phyloP scores from a whole-genome alignment of 768 basidiomycete genomes.

The Boletus barrowsii region DNA sequence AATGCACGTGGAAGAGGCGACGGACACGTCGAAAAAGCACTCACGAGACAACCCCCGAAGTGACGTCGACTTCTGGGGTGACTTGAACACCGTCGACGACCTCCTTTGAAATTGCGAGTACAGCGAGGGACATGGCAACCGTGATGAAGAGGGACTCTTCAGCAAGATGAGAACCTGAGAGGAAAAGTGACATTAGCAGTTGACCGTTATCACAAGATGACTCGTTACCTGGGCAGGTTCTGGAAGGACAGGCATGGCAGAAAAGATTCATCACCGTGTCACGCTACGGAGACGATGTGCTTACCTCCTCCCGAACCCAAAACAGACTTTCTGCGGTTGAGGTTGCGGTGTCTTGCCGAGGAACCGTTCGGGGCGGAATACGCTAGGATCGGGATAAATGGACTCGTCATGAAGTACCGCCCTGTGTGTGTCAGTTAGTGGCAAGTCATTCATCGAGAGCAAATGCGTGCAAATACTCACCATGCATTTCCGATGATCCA shows the following conservation, averaged over 20 bases:
- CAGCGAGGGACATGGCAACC: conserved; percentile 40
- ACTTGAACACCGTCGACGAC: conserved; percentile 40
- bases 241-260: background rate
- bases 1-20: background rate
- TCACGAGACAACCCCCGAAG: conserved; percentile 45
- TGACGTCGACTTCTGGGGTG: conserved; percentile 41
- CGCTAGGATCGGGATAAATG: conserved; percentile 31
- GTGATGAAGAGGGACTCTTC: conserved; percentile 27
- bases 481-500: conserved; percentile 22
- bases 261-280: too few species aligned
- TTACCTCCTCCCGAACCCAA: conserved; percentile 32
- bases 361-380: conserved; percentile 36
- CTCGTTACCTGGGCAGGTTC: conserved; percentile 19
- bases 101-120: conserved; percentile 43
- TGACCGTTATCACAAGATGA: background rate
- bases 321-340: conserved; percentile 15
- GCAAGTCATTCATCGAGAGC: background rate
- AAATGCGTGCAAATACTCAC: conserved; percentile 14
- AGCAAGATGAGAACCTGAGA: conserved; percentile 27
- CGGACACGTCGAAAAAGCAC: conserved; percentile 1
- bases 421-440: conserved; percentile 32
- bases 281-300: background rate
- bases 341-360: conserved; percentile 21
- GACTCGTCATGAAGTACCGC: conserved; percentile 49
- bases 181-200: too few species aligned